Evolutionary conservation across 2,329 filamentous ascomycete genomes (phyloP).

Genomic region (Ceratocystis alfenasii): DNA sequence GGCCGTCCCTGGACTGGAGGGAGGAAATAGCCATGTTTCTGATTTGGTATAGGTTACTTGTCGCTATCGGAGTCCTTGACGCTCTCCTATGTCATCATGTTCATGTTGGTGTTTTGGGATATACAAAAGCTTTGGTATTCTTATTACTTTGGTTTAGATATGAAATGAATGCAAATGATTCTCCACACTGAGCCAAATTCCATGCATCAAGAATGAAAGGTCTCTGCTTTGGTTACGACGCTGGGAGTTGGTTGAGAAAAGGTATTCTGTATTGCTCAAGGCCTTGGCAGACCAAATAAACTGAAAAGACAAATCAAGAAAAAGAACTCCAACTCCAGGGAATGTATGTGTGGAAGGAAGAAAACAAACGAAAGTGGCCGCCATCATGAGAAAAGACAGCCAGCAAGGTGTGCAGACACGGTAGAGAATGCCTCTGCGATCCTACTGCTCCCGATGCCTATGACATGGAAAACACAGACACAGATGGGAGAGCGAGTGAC

Average conservation of each 20-base stretch:
- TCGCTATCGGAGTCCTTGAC: not conserved
- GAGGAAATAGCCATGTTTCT: not conserved
- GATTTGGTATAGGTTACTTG: conserved; percentile 2
- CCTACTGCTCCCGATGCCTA: not conserved
- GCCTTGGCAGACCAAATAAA: conserved; percentile 22
- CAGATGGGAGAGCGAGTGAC: not conserved
- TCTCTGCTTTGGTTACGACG: too few species aligned
- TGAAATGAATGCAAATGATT: not conserved
- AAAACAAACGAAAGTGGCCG: conserved; percentile 14
- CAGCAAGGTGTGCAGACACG: not conserved
- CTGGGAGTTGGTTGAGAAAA: not conserved
- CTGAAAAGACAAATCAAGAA: conserved; percentile 17
- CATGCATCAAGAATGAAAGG: not conserved
- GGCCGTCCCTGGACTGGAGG: not conserved
- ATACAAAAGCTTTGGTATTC: conserved; percentile 17
- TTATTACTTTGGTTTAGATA: conserved; percentile 8
- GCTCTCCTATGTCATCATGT: not conserved
- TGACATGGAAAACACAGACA: not conserved
- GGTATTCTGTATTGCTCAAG: conserved; percentile 19
- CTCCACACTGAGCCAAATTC: not conserved
- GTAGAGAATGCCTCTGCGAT: not conserved
- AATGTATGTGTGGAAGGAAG: conserved; percentile 14
- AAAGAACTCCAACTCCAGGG: conserved; percentile 22
- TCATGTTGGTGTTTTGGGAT: conserved; percentile 17
- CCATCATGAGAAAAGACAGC: not conserved